Conservation (phyloP, 2,329 filamentous ascomycete genomes). For the Neofusicoccum parvum region DNA sequence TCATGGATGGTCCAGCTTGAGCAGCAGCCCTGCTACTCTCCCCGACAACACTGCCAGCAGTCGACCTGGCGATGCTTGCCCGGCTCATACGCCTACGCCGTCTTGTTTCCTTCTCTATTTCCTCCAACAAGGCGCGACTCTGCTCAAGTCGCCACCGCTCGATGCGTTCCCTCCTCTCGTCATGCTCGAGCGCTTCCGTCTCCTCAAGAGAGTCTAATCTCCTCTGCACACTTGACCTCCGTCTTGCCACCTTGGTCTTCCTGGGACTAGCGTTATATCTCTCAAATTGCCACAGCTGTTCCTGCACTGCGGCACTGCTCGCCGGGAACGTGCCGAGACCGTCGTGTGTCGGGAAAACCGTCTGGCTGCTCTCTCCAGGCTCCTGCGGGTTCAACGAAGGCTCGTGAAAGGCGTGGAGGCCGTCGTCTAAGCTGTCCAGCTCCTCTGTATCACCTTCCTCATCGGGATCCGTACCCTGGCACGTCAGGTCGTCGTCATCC, state of each 20-base stretch:
- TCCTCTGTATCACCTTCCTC: constrained; percentile 71
- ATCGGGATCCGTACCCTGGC: constrained; percentile 45
- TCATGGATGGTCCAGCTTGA: constrained; percentile 36
- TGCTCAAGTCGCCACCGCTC: constrained; percentile 93
- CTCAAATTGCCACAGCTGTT: constrained; percentile 88
- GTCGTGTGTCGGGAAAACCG: constrained; percentile 88
- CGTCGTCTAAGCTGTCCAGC: constrained; percentile 90
- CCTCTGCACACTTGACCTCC: constrained; percentile 60
- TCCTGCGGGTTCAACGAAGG: constrained; percentile 38
- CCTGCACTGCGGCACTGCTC: constrained; percentile 63
- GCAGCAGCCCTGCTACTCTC: constrained; percentile 10
- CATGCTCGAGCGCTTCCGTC: constrained; percentile 58
- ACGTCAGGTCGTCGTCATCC: constrained; percentile 46
- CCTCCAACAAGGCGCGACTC: constrained; percentile 79
- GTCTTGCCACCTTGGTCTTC: constrained; percentile 51
- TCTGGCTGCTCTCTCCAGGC: constrained; percentile 59
- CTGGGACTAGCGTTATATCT: constrained; percentile 72
- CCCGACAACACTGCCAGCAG: background rate
- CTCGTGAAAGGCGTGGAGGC: constrained; percentile 83
- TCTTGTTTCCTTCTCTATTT: constrained; percentile 84
- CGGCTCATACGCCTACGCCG: constrained; percentile 65
- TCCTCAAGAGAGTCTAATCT: constrained; percentile 59
- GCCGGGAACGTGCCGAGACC: constrained; percentile 82
- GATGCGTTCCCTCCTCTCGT: constrained; percentile 78
- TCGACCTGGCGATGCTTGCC: constrained; percentile 46